These are phyloP conservation scores for Laguncularia racemosa DNA, from an alignment of 345 rosid genomes.

Conservation along the genomic window DNA sequence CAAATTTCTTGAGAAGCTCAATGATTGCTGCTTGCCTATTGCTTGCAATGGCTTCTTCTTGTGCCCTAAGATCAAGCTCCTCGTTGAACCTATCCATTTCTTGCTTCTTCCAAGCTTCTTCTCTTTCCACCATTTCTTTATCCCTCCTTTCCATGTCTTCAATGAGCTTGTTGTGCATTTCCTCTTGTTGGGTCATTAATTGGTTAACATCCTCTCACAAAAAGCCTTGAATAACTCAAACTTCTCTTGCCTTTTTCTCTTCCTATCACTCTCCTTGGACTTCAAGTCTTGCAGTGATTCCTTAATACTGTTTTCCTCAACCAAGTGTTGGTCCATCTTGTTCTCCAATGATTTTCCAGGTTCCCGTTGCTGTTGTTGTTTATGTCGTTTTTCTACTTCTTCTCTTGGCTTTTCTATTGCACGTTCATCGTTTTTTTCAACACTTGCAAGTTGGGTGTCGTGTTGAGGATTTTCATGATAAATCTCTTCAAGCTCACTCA, in stretches of 20 bases:
- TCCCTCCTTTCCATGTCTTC: slow-evolving; percentile 73
- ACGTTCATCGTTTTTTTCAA: slow-evolving; percentile 21
- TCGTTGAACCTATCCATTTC: slow-evolving; percentile 64
- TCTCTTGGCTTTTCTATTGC: slow-evolving; percentile 23
- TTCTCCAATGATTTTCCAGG: background rate
- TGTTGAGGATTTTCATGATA: slow-evolving; percentile 22
- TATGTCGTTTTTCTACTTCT: slow-evolving; percentile 23
- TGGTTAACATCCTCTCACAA: slow-evolving; percentile 57
- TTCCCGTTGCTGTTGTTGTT: slow-evolving; percentile 21
- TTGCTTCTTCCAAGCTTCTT: slow-evolving; percentile 85
- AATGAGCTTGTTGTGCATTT: slow-evolving; percentile 69
- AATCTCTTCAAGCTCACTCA: slow-evolving; percentile 62
- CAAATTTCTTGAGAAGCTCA: slow-evolving; percentile 52
- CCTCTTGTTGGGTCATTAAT: slow-evolving; percentile 67
- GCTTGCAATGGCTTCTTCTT: slow-evolving; percentile 54
- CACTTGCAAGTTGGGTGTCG: background rate
- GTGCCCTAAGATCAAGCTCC: slow-evolving; percentile 58
- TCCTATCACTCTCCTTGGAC: slow-evolving; percentile 21
- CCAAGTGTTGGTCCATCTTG: slow-evolving; percentile 1
- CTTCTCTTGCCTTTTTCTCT: slow-evolving; percentile 31
- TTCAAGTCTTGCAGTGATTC: background rate
- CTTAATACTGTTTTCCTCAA: slow-evolving; percentile 14
- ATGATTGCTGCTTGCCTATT: slow-evolving; percentile 55
- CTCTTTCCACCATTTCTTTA: slow-evolving; percentile 53
- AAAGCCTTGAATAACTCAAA: slow-evolving; percentile 59